Evolutionary conservation across 139 green algal species (phyloP).

Genomic region (Haematococcus lacustris): DNA sequence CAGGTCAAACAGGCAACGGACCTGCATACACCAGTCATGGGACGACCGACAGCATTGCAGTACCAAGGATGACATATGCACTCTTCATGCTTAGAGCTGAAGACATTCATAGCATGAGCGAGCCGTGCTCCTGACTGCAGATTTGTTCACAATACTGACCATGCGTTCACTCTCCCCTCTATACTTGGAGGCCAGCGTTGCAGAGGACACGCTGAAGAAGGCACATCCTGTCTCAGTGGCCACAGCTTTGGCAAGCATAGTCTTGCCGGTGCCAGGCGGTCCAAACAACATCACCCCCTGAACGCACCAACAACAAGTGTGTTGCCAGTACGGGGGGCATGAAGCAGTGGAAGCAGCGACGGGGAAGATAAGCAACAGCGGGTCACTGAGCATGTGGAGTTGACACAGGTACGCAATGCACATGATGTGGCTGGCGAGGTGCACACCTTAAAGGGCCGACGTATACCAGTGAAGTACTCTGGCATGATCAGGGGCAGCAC

Average conservation of each 20-base stretch:
- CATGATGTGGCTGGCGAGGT: too few species aligned
- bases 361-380: background rate
- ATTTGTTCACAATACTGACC: too few species aligned
- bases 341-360: background rate
- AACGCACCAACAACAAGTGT: background rate
- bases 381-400: too few species aligned
- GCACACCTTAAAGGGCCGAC: constrained; percentile 78
- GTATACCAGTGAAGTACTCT: constrained; percentile 86
- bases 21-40: constrained; percentile 19
- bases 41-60: too few species aligned
- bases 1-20: constrained; percentile 82
- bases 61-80: too few species aligned
- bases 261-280: constrained; percentile 86
- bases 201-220: constrained; percentile 92
- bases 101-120: too few species aligned
- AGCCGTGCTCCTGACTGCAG: too few species aligned
- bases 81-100: too few species aligned
- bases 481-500: constrained; percentile 82
- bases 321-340: too few species aligned
- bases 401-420: too few species aligned
- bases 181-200: constrained; percentile 92
- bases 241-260: constrained; percentile 84
- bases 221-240: constrained; percentile 82
- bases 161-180: constrained; percentile 68
- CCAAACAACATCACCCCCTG: constrained; percentile 93